Evolutionary conservation across 2,329 filamentous ascomycete genomes (phyloP).

Genomic region (Thermoascus crustaceus): DNA sequence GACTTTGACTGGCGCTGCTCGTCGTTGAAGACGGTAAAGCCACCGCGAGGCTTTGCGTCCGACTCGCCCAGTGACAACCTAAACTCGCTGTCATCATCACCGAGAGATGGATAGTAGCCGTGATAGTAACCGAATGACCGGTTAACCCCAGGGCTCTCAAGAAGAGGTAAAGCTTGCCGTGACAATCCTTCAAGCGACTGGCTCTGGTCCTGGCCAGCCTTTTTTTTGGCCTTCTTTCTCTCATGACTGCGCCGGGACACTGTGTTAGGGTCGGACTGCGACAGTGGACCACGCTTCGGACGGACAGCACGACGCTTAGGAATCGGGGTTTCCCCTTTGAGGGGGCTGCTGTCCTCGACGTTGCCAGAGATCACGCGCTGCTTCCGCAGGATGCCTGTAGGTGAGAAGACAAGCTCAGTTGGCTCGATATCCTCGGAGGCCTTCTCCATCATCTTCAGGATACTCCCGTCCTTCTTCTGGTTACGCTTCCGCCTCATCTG

Average conservation of each 20-base stretch:
- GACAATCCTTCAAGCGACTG: slow-evolving; percentile 8
- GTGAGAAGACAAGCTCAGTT: slow-evolving; percentile 40
- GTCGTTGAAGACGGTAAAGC: slow-evolving; percentile 33
- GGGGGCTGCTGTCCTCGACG: slow-evolving; percentile 39
- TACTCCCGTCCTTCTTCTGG: slow-evolving; percentile 42
- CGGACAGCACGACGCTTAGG: slow-evolving; percentile 27
- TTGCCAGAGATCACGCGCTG: slow-evolving; percentile 41
- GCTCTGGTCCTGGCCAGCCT: slow-evolving; percentile 6
- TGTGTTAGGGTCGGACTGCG: slow-evolving; percentile 26
- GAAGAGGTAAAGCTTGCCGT: slow-evolving; percentile 13
- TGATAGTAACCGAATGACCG: slow-evolving; percentile 13
- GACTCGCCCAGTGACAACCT: slow-evolving; percentile 23
- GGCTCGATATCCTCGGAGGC: slow-evolving; percentile 39
- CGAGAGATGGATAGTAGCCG: slow-evolving; percentile 13
- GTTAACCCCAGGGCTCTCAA: slow-evolving; percentile 14
- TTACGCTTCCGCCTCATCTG: slow-evolving; percentile 43
- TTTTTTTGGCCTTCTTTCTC: slow-evolving; percentile 18
- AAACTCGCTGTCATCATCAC: slow-evolving; percentile 25
- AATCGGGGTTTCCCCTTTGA: slow-evolving; percentile 39
- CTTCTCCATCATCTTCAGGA: slow-evolving; percentile 39
- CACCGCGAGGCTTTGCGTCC: slow-evolving; percentile 20
- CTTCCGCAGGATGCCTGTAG: slow-evolving; percentile 35
- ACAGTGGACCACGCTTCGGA: slow-evolving; percentile 22
- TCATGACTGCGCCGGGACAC: slow-evolving; percentile 17
- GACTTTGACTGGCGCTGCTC: slow-evolving; percentile 9